Conservation (phyloP, 2,329 filamentous ascomycete genomes). For the Trichoderma hamatum region DNA sequence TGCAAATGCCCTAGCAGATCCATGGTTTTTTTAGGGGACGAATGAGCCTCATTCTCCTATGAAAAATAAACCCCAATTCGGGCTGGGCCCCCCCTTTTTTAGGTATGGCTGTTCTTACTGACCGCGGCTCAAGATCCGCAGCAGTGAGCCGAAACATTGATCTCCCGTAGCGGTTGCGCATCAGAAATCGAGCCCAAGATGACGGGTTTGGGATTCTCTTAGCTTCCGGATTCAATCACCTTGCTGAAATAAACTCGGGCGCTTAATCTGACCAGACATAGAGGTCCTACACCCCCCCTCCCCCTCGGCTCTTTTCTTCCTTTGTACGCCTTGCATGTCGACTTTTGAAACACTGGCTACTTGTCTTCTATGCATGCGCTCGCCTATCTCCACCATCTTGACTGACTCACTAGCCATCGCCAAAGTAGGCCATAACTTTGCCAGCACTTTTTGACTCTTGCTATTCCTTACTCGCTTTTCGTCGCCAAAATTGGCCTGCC, state of each 20-base stretch:
- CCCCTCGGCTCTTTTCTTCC: neutral
- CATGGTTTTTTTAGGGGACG: conserved; percentile 17
- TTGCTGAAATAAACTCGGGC: conserved; percentile 8
- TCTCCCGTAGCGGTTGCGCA: neutral
- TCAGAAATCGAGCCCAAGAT: conserved; percentile 1
- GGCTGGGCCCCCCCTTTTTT: neutral
- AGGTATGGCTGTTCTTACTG: conserved; percentile 6
- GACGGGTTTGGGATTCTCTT: neutral
- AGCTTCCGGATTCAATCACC: conserved; percentile 5
- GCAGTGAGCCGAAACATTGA: conserved; percentile 8
- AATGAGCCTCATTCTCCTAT: conserved; percentile 14
- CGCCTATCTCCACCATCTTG: conserved; percentile 13
- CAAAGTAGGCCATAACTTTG: conserved; percentile 22
- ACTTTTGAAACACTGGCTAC: conserved; percentile 10
- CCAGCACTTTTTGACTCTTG: neutral
- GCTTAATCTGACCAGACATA: conserved; percentile 17
- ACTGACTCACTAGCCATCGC: conserved; percentile 3
- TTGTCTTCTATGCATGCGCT: conserved; percentile 7
- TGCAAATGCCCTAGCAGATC: conserved; percentile 17
- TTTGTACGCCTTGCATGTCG: conserved; percentile 15
- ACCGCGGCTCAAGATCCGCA: conserved; percentile 13
- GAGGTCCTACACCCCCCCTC: neutral
- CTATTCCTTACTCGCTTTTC: conserved; percentile 2
- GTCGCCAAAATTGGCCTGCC: conserved; percentile 13
- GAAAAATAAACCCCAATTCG: conserved; percentile 20